These are phyloP conservation scores for Trametes coccinea DNA, from an alignment of 768 basidiomycete species.

Conservation along the genomic window DNA sequence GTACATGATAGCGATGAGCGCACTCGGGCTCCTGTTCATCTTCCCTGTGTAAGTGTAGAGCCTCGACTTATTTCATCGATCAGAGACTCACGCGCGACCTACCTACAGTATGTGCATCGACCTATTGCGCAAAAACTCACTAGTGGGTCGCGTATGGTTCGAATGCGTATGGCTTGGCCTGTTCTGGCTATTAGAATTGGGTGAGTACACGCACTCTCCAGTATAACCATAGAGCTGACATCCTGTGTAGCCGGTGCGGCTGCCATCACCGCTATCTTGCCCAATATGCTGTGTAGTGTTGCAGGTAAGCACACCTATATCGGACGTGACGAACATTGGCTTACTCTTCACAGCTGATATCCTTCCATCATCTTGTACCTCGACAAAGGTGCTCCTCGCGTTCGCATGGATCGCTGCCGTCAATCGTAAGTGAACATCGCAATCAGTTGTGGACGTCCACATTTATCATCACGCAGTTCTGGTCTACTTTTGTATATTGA, in stretches of 20 bases:
- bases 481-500: conserved; percentile 53
- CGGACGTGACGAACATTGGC: not conserved
- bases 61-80: too few species aligned
- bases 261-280: conserved; percentile 45
- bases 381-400: conserved; percentile 54
- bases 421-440: conserved; percentile 11
- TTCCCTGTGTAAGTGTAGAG: conserved; percentile 54
- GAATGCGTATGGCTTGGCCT: conserved; percentile 62
- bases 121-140: conserved; percentile 48
- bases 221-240: not conserved
- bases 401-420: conserved; percentile 51
- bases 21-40: conserved; percentile 54
- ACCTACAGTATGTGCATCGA: conserved; percentile 56
- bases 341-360: conserved; percentile 3
- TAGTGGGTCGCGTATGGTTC: conserved; percentile 69
- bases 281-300: conserved; percentile 37
- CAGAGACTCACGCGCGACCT: not conserved
- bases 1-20: conserved; percentile 62
- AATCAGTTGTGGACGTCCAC: too few species aligned
- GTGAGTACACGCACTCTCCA: conserved; percentile 39
- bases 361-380: conserved; percentile 43
- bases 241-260: conserved; percentile 49
- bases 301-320: not conserved
- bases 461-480: conserved; percentile 43
- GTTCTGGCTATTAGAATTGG: conserved; percentile 59